Conservation (phyloP, 2,329 filamentous ascomycete species). For the Diaporthe capsici region DNA sequence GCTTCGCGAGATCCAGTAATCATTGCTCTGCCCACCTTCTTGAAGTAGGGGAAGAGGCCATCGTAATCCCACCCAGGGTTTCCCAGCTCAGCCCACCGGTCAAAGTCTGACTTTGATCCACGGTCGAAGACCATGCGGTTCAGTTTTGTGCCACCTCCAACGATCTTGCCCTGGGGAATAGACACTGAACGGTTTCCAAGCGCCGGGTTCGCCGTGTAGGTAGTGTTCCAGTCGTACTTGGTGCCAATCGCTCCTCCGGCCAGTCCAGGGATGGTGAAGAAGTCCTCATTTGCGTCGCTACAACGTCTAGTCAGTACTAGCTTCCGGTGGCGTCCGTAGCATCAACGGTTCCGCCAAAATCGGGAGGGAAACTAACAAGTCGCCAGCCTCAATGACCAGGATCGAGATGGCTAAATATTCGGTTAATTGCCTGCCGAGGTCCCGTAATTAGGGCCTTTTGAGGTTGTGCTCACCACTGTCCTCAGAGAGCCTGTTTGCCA, state of each 20-base stretch:
- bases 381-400: slow-evolving; percentile 49
- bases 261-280: slow-evolving; percentile 47
- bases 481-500: slow-evolving; percentile 48
- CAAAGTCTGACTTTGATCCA: slow-evolving; percentile 46
- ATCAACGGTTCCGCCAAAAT: slow-evolving; percentile 31
- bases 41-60: slow-evolving; percentile 49
- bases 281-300: slow-evolving; percentile 44
- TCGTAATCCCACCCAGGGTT: slow-evolving; percentile 48
- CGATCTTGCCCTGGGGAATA: slow-evolving; percentile 44
- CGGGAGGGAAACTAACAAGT: slow-evolving; percentile 33
- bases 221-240: slow-evolving; percentile 50
- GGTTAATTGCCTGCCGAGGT: slow-evolving; percentile 21
- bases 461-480: slow-evolving; percentile 40
- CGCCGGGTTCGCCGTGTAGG: slow-evolving; percentile 29
- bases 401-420: slow-evolving; percentile 45
- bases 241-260: slow-evolving; percentile 44
- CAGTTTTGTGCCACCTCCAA: slow-evolving; percentile 47
- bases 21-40: slow-evolving; percentile 44
- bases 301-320: slow-evolving; percentile 7
- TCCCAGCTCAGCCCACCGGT: slow-evolving; percentile 48
- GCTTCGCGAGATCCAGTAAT: not conserved
- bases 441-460: not conserved
- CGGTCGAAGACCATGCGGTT: slow-evolving; percentile 50
- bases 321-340: slow-evolving; percentile 19
- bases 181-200: slow-evolving; percentile 21